Evolutionary conservation across 139 green algal genomes (phyloP).

Genomic region (Coelastrella sp.): DNA sequence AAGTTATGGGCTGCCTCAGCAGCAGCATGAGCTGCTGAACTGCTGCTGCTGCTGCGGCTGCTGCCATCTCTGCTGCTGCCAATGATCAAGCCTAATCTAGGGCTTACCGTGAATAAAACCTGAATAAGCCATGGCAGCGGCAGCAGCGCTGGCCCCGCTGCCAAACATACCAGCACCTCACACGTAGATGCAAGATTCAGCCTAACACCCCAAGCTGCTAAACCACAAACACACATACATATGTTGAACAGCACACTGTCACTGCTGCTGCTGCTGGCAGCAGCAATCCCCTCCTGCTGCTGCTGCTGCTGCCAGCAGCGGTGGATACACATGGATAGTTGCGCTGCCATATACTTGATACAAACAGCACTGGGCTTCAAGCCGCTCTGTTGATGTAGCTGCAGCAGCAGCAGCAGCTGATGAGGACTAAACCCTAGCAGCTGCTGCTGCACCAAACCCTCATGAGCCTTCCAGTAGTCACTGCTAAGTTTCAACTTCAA

Average conservation of each 20-base stretch:
- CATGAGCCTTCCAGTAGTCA: constrained; percentile 3
- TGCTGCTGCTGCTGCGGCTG: background rate
- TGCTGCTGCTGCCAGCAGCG: constrained; percentile 39
- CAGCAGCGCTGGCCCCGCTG: background rate
- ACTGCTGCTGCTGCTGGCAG: constrained; percentile 21
- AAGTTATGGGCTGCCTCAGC: background rate
- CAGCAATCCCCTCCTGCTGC: background rate
- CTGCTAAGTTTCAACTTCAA: background rate
- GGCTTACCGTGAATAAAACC: constrained; percentile 1
- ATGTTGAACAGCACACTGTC: background rate
- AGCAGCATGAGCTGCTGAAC: background rate
- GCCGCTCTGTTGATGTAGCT: constrained; percentile 1
- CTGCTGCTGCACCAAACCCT: constrained; percentile 26
- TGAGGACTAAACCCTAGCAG: background rate
- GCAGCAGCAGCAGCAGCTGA: constrained; percentile 25
- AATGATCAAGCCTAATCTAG: background rate
- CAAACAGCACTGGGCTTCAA: background rate
- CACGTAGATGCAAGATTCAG: background rate
- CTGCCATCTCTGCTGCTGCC: constrained; percentile 16
- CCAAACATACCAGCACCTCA: constrained; percentile 21
- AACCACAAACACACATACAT: constrained; percentile 37
- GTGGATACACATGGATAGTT: background rate
- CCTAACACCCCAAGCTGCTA: constrained; percentile 31
- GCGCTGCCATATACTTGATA: constrained; percentile 29
- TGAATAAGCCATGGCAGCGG: constrained; percentile 16